phyloP scores from a whole-genome alignment of 176 grass and related monocot species.

The Elymus sibiricus region DNA sequence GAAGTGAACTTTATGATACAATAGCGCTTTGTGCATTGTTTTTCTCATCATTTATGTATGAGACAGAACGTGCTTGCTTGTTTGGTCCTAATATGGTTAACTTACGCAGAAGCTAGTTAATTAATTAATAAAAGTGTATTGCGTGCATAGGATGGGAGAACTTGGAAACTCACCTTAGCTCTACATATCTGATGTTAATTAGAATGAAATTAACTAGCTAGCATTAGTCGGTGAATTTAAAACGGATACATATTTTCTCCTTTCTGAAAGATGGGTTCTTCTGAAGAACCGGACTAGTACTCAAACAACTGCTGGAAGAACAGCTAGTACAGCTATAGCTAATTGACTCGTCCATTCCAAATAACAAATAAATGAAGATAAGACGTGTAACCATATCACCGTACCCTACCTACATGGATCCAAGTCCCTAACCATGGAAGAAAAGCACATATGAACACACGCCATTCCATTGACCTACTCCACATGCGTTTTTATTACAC shows the following conservation, averaged over 20 bases:
- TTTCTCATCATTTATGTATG: no score
- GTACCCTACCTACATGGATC: neutral
- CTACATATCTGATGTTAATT: neutral
- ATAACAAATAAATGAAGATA: neutral
- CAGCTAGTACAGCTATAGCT: constrained; percentile 11
- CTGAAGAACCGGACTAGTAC: neutral
- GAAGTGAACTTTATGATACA: neutral
- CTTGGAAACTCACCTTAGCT: neutral
- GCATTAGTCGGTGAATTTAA: neutral
- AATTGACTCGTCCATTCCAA: neutral
- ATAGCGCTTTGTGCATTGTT: neutral
- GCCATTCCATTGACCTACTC: neutral
- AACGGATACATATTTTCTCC: neutral
- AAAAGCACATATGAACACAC: neutral
- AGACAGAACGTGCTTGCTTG: no score
- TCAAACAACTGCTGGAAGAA: neutral
- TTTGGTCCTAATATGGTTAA: no score
- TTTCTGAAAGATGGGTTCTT: neutral
- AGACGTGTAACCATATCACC: neutral
- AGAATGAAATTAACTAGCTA: neutral
- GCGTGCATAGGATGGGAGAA: no score
- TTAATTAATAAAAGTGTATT: no score
- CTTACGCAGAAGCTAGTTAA: no score
- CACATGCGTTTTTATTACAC: neutral
- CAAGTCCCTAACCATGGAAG: neutral